Evolutionary conservation across 768 basidiomycete genomes (phyloP).

Genomic region (Albatrellus ellisii): DNA sequence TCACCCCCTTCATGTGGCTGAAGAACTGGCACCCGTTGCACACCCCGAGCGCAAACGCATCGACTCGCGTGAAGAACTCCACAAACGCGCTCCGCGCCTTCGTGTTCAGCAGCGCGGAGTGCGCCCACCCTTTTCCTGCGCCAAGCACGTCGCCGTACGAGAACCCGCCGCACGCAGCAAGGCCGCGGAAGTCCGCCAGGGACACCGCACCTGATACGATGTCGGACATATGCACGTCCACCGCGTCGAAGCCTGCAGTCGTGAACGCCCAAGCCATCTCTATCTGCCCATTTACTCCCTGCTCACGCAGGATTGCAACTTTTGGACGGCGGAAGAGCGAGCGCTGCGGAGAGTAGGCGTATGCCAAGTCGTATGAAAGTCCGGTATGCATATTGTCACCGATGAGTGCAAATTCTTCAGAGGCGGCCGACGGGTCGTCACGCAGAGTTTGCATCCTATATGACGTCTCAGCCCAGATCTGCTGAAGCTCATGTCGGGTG

Average conservation of each 20-base stretch:
- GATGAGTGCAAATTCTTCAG: slow-evolving; percentile 77
- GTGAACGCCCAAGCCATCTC: slow-evolving; percentile 99
- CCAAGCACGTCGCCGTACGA: slow-evolving; percentile 98
- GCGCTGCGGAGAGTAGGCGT: slow-evolving; percentile 23
- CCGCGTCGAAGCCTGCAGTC: slow-evolving; percentile 85
- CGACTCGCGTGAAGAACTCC: slow-evolving; percentile 67
- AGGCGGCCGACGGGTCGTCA: slow-evolving; percentile 65
- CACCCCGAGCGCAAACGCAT: slow-evolving; percentile 85
- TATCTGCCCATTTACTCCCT: slow-evolving; percentile 94
- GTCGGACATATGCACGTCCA: slow-evolving; percentile 99
- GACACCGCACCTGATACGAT: slow-evolving; percentile 60
- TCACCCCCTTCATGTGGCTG: slow-evolving; percentile 72
- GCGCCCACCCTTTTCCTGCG: slow-evolving; percentile 96
- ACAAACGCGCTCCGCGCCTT: slow-evolving; percentile 65
- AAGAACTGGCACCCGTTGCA: slow-evolving; percentile 99
- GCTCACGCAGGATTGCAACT: slow-evolving; percentile 93
- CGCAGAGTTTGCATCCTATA: slow-evolving; percentile 83
- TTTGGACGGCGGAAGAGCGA: slow-evolving; percentile 49
- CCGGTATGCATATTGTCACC: slow-evolving; percentile 42
- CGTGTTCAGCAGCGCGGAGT: slow-evolving; percentile 81
- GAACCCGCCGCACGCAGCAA: slow-evolving; percentile 97
- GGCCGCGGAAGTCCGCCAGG: slow-evolving; percentile 63
- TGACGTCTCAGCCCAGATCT: slow-evolving; percentile 90
- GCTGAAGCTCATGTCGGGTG: slow-evolving; percentile 60
- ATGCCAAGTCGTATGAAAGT: slow-evolving; percentile 67